These are phyloP conservation scores for Helminthosporium solani DNA, from an alignment of 2,329 filamentous ascomycete genomes.

Conservation along the genomic window DNA sequence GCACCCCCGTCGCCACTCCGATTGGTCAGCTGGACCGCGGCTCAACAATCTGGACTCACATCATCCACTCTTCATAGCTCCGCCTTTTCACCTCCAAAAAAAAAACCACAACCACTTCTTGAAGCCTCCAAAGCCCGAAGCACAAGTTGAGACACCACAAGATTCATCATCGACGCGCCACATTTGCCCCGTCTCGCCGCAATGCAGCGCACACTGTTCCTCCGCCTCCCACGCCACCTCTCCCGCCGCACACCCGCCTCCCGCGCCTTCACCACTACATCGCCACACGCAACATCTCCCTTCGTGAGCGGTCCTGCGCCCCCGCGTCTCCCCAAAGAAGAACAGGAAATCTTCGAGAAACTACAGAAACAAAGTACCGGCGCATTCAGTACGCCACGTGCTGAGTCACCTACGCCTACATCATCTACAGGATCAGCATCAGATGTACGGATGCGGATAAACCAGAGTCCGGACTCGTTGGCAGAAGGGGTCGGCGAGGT, in stretches of 20 bases:
- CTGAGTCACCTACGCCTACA: slow-evolving; percentile 35
- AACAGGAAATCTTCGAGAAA: slow-evolving; percentile 87
- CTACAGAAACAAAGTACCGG: slow-evolving; percentile 77
- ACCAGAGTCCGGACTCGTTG: slow-evolving; percentile 34
- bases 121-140: not conserved
- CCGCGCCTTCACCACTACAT: slow-evolving; percentile 6
- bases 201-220: slow-evolving; percentile 19
- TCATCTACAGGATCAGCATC: slow-evolving; percentile 25
- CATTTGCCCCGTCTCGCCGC: slow-evolving; percentile 6
- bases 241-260: slow-evolving; percentile 12
- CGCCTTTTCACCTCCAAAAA: not conserved
- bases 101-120: not conserved
- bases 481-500: slow-evolving; percentile 14
- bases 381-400: slow-evolving; percentile 68
- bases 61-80: slow-evolving; percentile 5
- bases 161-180: not conserved
- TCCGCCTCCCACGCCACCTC: slow-evolving; percentile 28
- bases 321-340: slow-evolving; percentile 80
- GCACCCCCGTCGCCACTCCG: slow-evolving; percentile 17
- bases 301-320: slow-evolving; percentile 63
- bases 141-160: not conserved
- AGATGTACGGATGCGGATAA: slow-evolving; percentile 29
- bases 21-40: slow-evolving; percentile 20
- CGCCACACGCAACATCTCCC: slow-evolving; percentile 11
- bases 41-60: slow-evolving; percentile 9